Conservation (phyloP, 768 basidiomycete genomes). For the Leccinellum albellum region DNA sequence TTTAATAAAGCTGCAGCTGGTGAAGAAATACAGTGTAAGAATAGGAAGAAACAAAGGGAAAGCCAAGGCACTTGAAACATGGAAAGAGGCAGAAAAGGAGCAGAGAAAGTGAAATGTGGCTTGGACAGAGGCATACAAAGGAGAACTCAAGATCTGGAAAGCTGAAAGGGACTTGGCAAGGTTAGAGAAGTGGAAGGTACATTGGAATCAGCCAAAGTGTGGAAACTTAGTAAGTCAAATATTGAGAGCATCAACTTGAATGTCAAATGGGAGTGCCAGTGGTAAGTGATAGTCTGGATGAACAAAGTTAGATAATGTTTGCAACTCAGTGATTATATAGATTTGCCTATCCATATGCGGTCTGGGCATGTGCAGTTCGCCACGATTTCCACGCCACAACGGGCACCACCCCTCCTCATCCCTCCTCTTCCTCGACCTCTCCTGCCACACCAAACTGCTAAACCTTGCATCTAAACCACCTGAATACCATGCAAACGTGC, state of each 20-base stretch:
- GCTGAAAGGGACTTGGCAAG: background rate
- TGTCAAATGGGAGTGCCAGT: background rate
- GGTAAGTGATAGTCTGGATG: background rate
- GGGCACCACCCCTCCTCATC: no score
- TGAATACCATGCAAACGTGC: no score
- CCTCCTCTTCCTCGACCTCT: no score
- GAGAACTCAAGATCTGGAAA: background rate
- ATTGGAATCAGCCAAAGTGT: background rate
- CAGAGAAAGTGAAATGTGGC: background rate
- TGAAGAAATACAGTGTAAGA: background rate
- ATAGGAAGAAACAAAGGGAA: background rate
- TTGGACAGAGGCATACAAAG: background rate
- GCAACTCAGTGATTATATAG: no score
- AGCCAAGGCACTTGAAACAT: background rate
- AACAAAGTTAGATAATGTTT: background rate
- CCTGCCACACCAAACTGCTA: no score
- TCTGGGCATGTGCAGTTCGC: no score
- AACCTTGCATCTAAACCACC: no score
- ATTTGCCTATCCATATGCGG: no score
- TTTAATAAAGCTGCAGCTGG: background rate
- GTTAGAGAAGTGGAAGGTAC: background rate
- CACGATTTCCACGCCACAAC: no score
- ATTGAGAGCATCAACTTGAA: background rate
- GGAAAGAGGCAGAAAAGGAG: background rate
- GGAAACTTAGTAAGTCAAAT: background rate